Percentiles rank a stretch among this genome's conserved stretches.
These are phyloP conservation scores for Chaetomidium leptoderma DNA, from an alignment of 495 filamentous ascomycete species.

Conservation along the genomic window DNA sequence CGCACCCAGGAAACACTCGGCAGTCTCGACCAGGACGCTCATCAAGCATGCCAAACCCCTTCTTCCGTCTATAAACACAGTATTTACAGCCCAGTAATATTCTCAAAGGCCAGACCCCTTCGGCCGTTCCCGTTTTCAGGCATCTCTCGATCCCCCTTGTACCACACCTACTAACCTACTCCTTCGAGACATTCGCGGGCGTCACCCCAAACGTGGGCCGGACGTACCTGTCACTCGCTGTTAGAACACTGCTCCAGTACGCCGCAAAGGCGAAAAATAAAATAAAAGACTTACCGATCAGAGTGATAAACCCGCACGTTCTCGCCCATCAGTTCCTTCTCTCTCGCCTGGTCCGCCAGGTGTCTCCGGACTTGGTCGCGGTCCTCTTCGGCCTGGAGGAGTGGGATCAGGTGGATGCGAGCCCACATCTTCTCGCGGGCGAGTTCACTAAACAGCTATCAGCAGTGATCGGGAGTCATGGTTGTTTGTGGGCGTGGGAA, in stretches of 20 bases:
- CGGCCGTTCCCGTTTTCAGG: no score
- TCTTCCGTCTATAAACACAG: no score
- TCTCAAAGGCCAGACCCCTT: no score
- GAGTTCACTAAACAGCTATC: constrained; percentile 64
- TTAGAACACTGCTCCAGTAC: constrained; percentile 7
- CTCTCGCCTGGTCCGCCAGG: constrained; percentile 78
- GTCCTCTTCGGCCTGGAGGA: constrained; percentile 94
- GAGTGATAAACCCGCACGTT: constrained; percentile 79
- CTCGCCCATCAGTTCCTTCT: constrained; percentile 81
- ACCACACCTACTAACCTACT: constrained; percentile 4
- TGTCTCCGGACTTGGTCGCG: constrained; percentile 84
- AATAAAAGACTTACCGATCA: constrained; percentile 74
- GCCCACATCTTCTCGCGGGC: constrained; percentile 97
- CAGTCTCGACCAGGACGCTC: no score
- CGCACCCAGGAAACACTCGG: no score
- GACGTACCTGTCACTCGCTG: constrained; percentile 52
- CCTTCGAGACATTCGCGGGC: constrained; percentile 53
- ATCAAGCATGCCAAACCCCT: no score
- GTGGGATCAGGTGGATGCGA: constrained; percentile 84
- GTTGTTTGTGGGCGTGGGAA: no score
- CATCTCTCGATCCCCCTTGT: no score
- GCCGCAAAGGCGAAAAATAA: constrained; percentile 29
- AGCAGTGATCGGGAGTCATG: not conserved
- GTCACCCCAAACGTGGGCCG: constrained; percentile 65
- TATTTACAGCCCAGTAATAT: no score